Evolutionary conservation across 163 green algal species (phyloP).

Genomic region (Smithsoniella earleae): DNA sequence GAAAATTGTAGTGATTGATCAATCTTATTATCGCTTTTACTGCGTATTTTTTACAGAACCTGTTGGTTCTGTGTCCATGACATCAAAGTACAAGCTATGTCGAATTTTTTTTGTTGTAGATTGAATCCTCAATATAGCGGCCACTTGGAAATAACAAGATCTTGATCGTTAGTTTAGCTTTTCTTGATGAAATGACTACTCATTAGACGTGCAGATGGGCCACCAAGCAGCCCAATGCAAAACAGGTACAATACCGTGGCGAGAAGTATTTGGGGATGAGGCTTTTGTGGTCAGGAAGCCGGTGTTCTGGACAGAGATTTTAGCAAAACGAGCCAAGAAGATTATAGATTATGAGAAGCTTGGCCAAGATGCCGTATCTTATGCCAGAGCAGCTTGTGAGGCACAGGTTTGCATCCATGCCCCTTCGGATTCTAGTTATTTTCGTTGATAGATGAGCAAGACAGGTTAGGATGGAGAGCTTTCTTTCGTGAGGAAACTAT

Average conservation of each 20-base stretch:
- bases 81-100: neutral
- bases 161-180: too few relatives aligned
- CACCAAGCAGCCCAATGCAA: slow-evolving; percentile 79
- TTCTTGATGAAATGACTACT: neutral
- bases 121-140: too few relatives aligned
- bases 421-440: neutral
- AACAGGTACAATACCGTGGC: slow-evolving; percentile 82
- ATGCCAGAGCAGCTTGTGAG: neutral
- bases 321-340: slow-evolving; percentile 46
- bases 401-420: neutral
- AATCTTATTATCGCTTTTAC: neutral
- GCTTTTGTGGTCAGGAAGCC: slow-evolving; percentile 62
- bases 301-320: slow-evolving; percentile 63
- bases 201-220: slow-evolving; percentile 52
- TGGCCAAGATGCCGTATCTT: neutral
- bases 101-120: neutral
- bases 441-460: too few relatives aligned
- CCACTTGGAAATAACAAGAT: too few relatives aligned
- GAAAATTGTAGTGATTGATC: neutral
- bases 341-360: slow-evolving; percentile 55
- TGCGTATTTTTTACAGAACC: neutral
- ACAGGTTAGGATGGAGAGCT: too few relatives aligned
- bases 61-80: neutral
- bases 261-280: slow-evolving; percentile 73
- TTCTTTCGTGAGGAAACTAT: too few relatives aligned